Conservation (phyloP, 129 eudicot species). For the Mikania micrantha region DNA sequence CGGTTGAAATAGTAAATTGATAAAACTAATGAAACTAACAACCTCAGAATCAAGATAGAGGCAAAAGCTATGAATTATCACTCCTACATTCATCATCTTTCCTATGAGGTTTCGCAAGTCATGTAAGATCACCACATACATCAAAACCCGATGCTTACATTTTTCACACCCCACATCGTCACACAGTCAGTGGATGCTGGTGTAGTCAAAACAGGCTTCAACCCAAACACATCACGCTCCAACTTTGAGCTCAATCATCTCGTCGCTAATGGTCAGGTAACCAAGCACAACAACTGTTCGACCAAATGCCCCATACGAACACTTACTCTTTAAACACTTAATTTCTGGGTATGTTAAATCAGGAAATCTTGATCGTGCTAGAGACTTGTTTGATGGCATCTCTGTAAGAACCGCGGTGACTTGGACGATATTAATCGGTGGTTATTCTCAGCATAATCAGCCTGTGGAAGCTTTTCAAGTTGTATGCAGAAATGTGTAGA, state of each 20-base stretch:
- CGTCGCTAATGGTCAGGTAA: slow-evolving; percentile 22
- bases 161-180: no score
- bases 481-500: slow-evolving; percentile 59
- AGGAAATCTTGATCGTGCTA: slow-evolving; percentile 45
- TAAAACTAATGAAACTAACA: no score
- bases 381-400: slow-evolving; percentile 54
- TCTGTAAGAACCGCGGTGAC: slow-evolving; percentile 42
- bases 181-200: slow-evolving; percentile 44
- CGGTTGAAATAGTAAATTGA: no score
- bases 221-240: slow-evolving; percentile 44
- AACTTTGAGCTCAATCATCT: slow-evolving; percentile 45
- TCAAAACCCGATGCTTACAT: no score
- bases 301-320: slow-evolving; percentile 58
- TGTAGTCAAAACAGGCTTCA: slow-evolving; percentile 63
- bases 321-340: slow-evolving; percentile 45
- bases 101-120: no score
- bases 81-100: no score
- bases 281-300: slow-evolving; percentile 65
- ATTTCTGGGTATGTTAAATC: slow-evolving; percentile 56
- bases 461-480: slow-evolving; percentile 49
- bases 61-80: no score
- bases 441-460: slow-evolving; percentile 43
- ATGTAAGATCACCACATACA: no score
- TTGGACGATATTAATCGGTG: slow-evolving; percentile 89
- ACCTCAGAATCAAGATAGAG: no score